Base-by-base conservation (phyloP, 805 yeast species). In the Candida easanensis region DNA sequence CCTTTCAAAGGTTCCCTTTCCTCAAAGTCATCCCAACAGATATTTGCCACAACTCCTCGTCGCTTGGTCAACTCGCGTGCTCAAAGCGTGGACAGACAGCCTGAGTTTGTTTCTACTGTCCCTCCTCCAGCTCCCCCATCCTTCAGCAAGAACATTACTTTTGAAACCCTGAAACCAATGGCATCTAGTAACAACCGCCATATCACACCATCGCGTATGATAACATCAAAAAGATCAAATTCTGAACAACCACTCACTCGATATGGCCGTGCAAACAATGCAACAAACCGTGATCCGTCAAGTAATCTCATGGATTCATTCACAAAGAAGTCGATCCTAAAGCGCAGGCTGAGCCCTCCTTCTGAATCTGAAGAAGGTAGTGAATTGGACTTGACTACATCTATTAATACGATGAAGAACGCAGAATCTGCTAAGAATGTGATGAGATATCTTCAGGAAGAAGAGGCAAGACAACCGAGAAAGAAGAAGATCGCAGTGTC, bases 31-130 rank as follows among this genome's bases (percentile, higher is more conserved):
- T 38, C 50, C 0, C 33, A 33, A 4, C 51, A 51, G 37, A 49
- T 54, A 7, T 54, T 50, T 25, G 54, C 58, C 7, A 39, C 52
- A 3, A 64, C 68, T 0, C 70, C 70, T 6, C 56, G 51, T 23
- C 52, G 68, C 36, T 33, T 63, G 19, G 35, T 39, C 9, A 32
- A 15, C 14, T 39, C 48, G 18, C 33, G 56, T 52, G 51, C 62
- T 4, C 62, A 56, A 21, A 65, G 67, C 33, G 60, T 54, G 13
- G 68, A 64, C 44, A 58, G 58, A 39, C 38, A 33, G 2, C 43
- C 33, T 4, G 14, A 10, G 16, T 8, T 15, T 6, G 11, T 35
- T n/a, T 14, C 30, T 20, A 48, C 45, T 13, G 44, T 44, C 32
- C 45, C 21, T 16, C 23, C 42, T 9, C 36, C 46, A 6, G 20